These are phyloP conservation scores for Fusarium liriodendri DNA, from an alignment of 2,329 filamentous ascomycete genomes.

Conservation along the genomic window DNA sequence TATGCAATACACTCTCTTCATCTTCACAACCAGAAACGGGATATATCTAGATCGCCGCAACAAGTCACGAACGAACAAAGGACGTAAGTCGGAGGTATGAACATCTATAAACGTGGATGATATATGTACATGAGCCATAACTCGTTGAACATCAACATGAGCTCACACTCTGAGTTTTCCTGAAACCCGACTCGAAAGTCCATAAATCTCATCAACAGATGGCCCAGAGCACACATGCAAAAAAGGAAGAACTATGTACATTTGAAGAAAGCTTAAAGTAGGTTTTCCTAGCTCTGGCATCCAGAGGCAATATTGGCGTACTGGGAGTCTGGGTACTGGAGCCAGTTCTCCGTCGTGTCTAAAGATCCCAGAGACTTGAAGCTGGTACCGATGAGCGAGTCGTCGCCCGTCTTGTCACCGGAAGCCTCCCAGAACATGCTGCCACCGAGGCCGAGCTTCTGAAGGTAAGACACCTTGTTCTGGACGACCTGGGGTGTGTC, in stretches of 20 bases:
- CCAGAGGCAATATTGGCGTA: slow-evolving; percentile 63
- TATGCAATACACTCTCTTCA: background rate
- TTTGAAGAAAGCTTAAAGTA: background rate
- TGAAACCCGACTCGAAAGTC: background rate
- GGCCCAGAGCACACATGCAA: slow-evolving; percentile 55
- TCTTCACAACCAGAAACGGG: background rate
- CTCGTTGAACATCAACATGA: background rate
- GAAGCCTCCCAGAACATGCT: slow-evolving; percentile 38
- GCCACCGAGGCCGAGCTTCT: slow-evolving; percentile 21
- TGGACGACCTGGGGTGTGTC: slow-evolving; percentile 20
- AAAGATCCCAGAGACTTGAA: slow-evolving; percentile 9
- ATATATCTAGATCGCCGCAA: background rate
- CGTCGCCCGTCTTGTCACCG: slow-evolving; percentile 22
- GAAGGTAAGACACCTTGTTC: slow-evolving; percentile 25
- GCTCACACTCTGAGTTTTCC: background rate
- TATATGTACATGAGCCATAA: slow-evolving; percentile 1
- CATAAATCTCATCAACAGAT: slow-evolving; percentile 14
- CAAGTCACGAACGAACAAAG: background rate
- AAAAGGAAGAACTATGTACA: background rate
- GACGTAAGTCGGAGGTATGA: background rate
- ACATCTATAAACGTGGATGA: background rate
- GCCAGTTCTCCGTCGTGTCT: slow-evolving; percentile 26
- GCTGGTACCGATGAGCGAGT: slow-evolving; percentile 27
- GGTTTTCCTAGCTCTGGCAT: background rate
- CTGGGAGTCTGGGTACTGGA: slow-evolving; percentile 51